Evolutionary conservation across 345 rosid genomes (phyloP), one percentile per base, ranked within the genome.

Genomic region (Cardamine occulta): DNA sequence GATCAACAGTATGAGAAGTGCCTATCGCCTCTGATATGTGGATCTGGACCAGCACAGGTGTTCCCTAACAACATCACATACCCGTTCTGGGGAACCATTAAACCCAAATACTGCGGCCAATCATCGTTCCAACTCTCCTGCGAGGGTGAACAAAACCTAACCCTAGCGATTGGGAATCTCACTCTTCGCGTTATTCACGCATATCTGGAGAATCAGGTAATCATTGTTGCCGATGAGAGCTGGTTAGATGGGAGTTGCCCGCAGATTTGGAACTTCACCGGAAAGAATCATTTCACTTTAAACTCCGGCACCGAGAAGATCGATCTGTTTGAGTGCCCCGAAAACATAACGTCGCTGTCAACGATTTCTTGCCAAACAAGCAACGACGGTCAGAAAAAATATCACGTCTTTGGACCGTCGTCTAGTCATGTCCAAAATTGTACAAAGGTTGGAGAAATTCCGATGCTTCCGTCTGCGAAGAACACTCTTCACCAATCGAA

Each of bases 21-120:
- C 76, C 5, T 4, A 1, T 12, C 2, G 0, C 45, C 63, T 2
- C 82, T 55, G 35, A 5, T 0, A 3, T 89, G 97, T 34, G 97
- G 88, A 4, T 7, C 10, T 15, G 4, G 6, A 34, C 2, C 52
- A 4, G 2, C 37, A 4, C 37, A 8, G 23, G 1, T 74, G 1
- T 21, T 10, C 17, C 8, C 61, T 0, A 71, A 63, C 63, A 59
- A 42, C 11, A 70, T 55, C 6, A 15, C 70, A 0, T 89, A 88
- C 62, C 97, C 93, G 19, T 89, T 89, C 44, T 86, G 86, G 90
- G 82, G 89, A 0, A 0, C 29, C 23, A 1, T 5, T 0, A 78
- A 85, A 37, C 74, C 77, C 3, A 4, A 5, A 0, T 47, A 29
- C 15, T 91, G 93, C 10, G 91, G 93, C 4, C 74, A 9, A 3